Evolutionary conservation across 306 rosid species (phyloP).

Genomic region (Calophaca sinica): DNA sequence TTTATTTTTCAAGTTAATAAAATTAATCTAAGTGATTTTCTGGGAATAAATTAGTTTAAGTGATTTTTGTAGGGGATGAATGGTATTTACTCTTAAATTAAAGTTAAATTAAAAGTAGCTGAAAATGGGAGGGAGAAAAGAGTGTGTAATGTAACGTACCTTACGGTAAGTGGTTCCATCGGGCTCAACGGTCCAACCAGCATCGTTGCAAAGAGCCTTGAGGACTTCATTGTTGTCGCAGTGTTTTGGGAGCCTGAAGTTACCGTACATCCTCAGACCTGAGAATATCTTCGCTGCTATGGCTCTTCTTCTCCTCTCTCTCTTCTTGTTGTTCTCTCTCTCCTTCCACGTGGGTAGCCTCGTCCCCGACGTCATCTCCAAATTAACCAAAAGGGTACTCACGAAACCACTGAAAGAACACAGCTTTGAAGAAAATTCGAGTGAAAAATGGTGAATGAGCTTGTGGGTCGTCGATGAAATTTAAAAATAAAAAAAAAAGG

Average conservation of each 20-base stretch:
- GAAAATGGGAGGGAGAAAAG: neutral
- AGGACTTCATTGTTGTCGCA: slow-evolving; percentile 98
- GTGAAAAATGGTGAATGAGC: too few relatives aligned
- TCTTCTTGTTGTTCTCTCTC: slow-evolving; percentile 94
- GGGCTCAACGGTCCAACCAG: slow-evolving; percentile 93
- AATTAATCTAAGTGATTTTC: too few relatives aligned
- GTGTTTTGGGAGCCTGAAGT: slow-evolving; percentile 90
- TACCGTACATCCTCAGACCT: slow-evolving; percentile 92
- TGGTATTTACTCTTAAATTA: too few relatives aligned
- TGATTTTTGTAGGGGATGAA: too few relatives aligned
- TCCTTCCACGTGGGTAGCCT: slow-evolving; percentile 95
- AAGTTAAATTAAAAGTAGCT: too few relatives aligned
- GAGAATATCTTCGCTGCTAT: slow-evolving; percentile 93
- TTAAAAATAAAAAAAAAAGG: too few relatives aligned
- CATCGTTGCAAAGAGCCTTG: slow-evolving; percentile 90
- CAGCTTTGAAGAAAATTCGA: slow-evolving; percentile 6
- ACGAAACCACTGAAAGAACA: neutral
- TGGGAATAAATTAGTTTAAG: too few relatives aligned
- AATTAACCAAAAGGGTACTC: neutral
- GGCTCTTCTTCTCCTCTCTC: slow-evolving; percentile 94
- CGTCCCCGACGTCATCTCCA: slow-evolving; percentile 78
- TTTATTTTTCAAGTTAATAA: too few relatives aligned
- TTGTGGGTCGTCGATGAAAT: too few relatives aligned
- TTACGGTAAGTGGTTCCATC: slow-evolving; percentile 96
- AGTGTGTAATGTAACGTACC: slow-evolving; percentile 49